These are phyloP conservation scores for Fagopyrum esculentum DNA, from an alignment of 148 eudicot genomes.

Conservation along the genomic window DNA sequence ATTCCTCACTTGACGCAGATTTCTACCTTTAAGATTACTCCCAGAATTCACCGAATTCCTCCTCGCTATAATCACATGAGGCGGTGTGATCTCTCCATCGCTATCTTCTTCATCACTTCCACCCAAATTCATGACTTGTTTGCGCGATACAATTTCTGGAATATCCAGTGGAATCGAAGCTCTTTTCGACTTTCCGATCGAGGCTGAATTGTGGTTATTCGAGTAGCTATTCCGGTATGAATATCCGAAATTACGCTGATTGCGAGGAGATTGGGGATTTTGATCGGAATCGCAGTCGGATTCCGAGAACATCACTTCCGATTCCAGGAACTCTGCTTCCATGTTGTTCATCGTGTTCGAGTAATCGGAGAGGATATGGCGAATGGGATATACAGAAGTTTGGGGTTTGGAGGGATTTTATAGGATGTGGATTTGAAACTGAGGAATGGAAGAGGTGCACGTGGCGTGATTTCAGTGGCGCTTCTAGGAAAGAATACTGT, in stretches of 20 bases:
- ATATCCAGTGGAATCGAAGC: neutral
- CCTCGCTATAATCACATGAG: conserved; percentile 6
- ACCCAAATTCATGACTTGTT: neutral
- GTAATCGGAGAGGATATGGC: neutral
- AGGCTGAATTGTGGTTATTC: neutral
- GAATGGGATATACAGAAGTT: neutral
- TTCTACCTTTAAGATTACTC: neutral
- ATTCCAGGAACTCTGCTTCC: conserved; percentile 11
- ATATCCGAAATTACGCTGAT: neutral
- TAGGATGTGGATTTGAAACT: conserved; percentile 3
- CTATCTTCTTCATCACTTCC: neutral
- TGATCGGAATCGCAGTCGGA: conserved; percentile 11
- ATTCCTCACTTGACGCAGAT: conserved; percentile 10
- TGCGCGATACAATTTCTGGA: neutral
- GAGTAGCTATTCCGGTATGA: conserved; percentile 4
- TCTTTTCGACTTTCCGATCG: neutral
- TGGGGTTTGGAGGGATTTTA: neutral
- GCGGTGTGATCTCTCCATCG: conserved; percentile 3
- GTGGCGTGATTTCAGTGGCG: conserved; percentile 1
- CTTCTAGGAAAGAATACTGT: neutral
- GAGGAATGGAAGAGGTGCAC: neutral
- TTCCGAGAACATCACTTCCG: conserved; percentile 7
- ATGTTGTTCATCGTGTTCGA: neutral
- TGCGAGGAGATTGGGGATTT: conserved; percentile 4
- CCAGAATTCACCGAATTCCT: neutral